Conservation (phyloP, 192 early-diverging fungal genomes). For the Coemansia sp. region DNA sequence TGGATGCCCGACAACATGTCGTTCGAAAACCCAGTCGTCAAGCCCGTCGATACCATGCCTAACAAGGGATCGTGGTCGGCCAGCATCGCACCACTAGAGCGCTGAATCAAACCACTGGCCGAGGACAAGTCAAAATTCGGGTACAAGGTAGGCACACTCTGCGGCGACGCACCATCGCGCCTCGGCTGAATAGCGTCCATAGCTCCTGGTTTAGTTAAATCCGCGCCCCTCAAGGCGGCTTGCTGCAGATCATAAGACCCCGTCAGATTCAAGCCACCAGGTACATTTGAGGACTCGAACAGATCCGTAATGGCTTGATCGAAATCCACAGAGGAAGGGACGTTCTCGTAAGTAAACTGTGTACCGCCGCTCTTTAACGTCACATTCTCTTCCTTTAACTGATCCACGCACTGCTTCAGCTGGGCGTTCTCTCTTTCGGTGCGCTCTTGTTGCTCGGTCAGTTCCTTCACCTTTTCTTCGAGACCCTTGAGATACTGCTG, state of each 20-base stretch:
- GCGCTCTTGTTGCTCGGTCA: conserved; percentile 62
- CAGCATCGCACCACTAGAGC: conserved; percentile 1
- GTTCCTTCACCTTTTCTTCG: conserved; percentile 70
- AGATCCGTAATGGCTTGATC: conserved; percentile 42
- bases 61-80: conserved; percentile 20
- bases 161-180: conserved; percentile 26
- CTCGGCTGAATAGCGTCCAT: conserved; percentile 24
- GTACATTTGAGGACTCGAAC: conserved; percentile 23
- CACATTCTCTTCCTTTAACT: conserved; percentile 46
- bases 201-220: conserved; percentile 36
- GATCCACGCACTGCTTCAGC: conserved; percentile 38
- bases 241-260: conserved; percentile 44
- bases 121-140: conserved; percentile 19
- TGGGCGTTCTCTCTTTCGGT: conserved; percentile 56
- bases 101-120: not conserved
- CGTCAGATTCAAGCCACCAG: conserved; percentile 19
- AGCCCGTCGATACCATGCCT: conserved; percentile 10
- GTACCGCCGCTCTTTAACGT: conserved; percentile 26
- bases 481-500: conserved; percentile 80
- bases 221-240: conserved; percentile 32
- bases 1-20: conserved; percentile 44
- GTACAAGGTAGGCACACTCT: conserved; percentile 36
- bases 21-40: conserved; percentile 25
- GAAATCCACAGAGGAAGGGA: conserved; percentile 27
- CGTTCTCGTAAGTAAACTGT: conserved; percentile 44